phyloP scores from a whole-genome alignment of 2,329 filamentous ascomycete species.

The Beauveria sp. region DNA sequence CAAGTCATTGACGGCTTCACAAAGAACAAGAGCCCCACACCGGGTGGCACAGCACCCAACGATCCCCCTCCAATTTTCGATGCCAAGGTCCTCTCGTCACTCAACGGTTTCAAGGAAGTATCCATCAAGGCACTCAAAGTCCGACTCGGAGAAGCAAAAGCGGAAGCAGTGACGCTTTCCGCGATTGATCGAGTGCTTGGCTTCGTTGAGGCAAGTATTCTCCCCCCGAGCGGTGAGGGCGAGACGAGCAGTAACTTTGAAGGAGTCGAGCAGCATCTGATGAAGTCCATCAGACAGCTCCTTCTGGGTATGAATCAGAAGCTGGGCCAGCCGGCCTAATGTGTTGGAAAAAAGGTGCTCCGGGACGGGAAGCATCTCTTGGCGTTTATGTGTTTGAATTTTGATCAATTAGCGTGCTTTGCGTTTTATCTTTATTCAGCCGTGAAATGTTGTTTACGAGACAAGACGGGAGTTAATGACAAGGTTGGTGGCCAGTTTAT shows the following conservation, averaged over 20 bases:
- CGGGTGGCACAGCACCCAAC: constrained; percentile 20
- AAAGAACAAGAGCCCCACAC: constrained; percentile 28
- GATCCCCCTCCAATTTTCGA: constrained; percentile 27
- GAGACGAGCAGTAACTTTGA: constrained; percentile 28
- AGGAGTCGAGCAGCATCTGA: constrained; percentile 33
- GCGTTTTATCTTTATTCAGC: constrained; percentile 4
- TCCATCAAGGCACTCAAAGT: constrained; percentile 34
- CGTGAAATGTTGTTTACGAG: background rate
- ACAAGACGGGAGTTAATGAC: background rate
- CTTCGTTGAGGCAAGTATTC: constrained; percentile 36
- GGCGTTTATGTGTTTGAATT: background rate
- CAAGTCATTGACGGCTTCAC: constrained; percentile 37
- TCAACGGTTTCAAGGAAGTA: constrained; percentile 39
- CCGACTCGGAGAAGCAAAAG: constrained; percentile 32
- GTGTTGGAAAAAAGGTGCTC: background rate
- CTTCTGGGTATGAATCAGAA: constrained; percentile 33
- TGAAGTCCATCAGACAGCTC: constrained; percentile 32
- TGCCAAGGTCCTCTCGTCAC: constrained; percentile 32
- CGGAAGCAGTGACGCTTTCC: constrained; percentile 40
- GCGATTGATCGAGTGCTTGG: constrained; percentile 44
- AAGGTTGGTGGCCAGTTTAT: background rate
- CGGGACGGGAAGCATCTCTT: background rate
- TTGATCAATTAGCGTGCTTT: constrained; percentile 1
- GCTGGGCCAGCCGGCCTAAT: constrained; percentile 13
- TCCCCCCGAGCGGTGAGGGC: constrained; percentile 26